These are phyloP conservation scores for Nyssa sinensis DNA, from an alignment of 148 eudicot species.

Conservation along the genomic window DNA sequence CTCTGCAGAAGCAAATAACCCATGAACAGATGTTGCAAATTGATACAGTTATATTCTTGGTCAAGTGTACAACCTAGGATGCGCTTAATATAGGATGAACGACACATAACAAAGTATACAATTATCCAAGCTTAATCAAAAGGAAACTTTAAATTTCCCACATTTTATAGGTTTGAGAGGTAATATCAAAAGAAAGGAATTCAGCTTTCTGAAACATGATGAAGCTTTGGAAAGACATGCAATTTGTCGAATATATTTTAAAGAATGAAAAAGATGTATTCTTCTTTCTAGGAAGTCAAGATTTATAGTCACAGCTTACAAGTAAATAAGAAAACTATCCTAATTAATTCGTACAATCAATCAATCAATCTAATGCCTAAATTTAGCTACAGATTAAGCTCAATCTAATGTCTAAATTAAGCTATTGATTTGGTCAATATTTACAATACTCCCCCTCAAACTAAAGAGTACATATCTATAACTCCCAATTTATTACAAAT, in stretches of 20 bases:
- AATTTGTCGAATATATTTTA: not conserved
- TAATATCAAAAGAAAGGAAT: slow-evolving; percentile 1
- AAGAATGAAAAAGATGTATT: too few relatives aligned
- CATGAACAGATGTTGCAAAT: not conserved
- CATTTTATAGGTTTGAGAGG: slow-evolving; percentile 1
- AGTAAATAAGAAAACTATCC: too few relatives aligned
- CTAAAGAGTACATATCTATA: too few relatives aligned
- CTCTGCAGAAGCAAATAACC: slow-evolving; percentile 46
- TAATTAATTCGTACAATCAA: too few relatives aligned
- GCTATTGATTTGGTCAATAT: too few relatives aligned
- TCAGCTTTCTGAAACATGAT: not conserved
- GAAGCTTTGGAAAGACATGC: not conserved
- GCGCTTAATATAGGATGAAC: slow-evolving; percentile 3
- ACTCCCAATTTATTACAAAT: too few relatives aligned
- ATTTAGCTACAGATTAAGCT: too few relatives aligned
- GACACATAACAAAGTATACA: not conserved
- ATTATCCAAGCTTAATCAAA: not conserved
- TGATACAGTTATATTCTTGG: not conserved
- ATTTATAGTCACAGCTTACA: too few relatives aligned
- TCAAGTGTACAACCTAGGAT: not conserved
- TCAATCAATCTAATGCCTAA: too few relatives aligned
- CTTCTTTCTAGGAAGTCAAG: too few relatives aligned
- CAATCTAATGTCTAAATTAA: too few relatives aligned
- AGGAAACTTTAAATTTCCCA: not conserved
- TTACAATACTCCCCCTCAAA: too few relatives aligned